Evolutionary conservation across 1,139 yeast genomes (phyloP).

Genomic region (Hyphopichia fennica): DNA sequence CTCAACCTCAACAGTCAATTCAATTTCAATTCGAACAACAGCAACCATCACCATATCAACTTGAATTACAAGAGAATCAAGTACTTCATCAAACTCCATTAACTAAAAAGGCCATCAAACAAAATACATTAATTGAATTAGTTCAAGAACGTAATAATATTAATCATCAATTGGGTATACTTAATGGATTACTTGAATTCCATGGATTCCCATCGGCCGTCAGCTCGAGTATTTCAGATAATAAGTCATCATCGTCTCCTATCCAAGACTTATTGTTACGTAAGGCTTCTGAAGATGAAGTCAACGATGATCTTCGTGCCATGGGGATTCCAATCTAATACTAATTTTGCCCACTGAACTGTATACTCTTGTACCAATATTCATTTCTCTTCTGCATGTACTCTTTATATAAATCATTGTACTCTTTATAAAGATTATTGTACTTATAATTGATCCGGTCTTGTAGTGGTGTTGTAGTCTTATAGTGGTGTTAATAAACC

Average conservation of each 20-base stretch:
- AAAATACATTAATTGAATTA: constrained; percentile 42
- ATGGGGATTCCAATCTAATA: constrained; percentile 40
- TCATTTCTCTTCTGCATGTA: no score
- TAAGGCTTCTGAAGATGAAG: constrained; percentile 61
- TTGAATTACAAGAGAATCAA: neutral
- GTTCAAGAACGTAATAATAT: constrained; percentile 55
- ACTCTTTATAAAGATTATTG: no score
- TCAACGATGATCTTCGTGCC: constrained; percentile 56
- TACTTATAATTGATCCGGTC: no score
- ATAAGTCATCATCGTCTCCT: constrained; percentile 11
- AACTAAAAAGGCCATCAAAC: constrained; percentile 37
- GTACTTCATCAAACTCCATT: constrained; percentile 49
- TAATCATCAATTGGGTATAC: constrained; percentile 55
- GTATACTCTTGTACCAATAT: neutral
- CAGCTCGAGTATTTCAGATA: constrained; percentile 27
- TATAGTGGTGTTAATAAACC: no score
- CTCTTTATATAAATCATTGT: no score
- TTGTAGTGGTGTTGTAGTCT: no score
- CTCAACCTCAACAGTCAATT: neutral
- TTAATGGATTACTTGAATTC: constrained; percentile 56
- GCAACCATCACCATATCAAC: neutral
- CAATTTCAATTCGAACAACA: neutral
- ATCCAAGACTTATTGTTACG: constrained; percentile 43
- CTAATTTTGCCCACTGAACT: neutral
- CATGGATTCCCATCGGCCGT: constrained; percentile 74